These are phyloP conservation scores for Backusella psychrophila DNA, from an alignment of 192 early-diverging fungal species.

Conservation along the genomic window DNA sequence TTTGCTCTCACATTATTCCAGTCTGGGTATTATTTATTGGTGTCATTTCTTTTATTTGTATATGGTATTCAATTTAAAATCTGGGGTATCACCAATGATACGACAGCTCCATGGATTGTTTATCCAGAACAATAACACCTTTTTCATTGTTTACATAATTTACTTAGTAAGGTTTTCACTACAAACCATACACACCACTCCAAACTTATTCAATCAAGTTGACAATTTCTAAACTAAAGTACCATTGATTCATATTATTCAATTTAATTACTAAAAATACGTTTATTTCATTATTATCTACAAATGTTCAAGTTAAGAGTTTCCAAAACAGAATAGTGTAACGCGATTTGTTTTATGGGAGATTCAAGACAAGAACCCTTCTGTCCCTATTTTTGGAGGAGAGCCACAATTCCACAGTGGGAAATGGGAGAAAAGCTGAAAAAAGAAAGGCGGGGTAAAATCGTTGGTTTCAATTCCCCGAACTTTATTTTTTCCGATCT, in stretches of 20 bases:
- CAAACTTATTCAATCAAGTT: not conserved
- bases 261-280: not conserved
- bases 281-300: not conserved
- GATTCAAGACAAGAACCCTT: slow-evolving; percentile 3
- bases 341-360: not conserved
- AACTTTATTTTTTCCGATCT: slow-evolving; percentile 1
- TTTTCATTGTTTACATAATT: slow-evolving; percentile 6
- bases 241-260: not conserved
- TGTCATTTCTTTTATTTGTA: not conserved
- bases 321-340: not conserved
- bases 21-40: slow-evolving; percentile 8
- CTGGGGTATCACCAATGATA: slow-evolving; percentile 1
- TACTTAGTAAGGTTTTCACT: not conserved
- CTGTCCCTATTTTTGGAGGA: slow-evolving; percentile 1
- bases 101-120: not conserved
- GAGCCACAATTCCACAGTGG: not conserved
- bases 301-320: not conserved
- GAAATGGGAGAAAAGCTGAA: slow-evolving; percentile 3
- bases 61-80: slow-evolving; percentile 4
- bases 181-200: not conserved
- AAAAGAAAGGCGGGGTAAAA: not conserved
- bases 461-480: not conserved
- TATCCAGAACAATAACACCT: not conserved
- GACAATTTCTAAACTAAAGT: not conserved
- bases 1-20: not conserved